A percentile compares a stretch with the other conserved stretches of the same genome.
Evolutionary conservation across 805 yeast genomes (phyloP).

Genomic region (Zygoascus biomembranicola): DNA sequence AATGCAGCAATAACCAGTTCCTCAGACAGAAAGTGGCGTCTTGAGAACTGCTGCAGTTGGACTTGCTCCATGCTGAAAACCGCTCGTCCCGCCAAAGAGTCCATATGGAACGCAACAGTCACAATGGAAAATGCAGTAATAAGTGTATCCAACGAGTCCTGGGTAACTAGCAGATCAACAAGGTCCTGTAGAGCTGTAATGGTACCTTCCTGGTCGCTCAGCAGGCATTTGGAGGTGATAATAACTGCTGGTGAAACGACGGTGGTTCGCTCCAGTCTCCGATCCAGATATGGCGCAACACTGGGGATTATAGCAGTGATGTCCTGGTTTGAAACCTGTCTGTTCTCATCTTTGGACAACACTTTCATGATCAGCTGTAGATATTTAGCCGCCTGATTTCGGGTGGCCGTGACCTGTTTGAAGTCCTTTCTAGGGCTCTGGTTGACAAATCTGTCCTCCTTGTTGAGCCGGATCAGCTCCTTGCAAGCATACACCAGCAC

Average conservation of each 20-base stretch:
- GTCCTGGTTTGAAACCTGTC: neutral
- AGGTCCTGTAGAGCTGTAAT: constrained; percentile 3
- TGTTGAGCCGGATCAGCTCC: neutral
- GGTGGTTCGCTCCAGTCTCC: neutral
- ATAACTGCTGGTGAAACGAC: constrained; percentile 4
- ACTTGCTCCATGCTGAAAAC: constrained; percentile 19
- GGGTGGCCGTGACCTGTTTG: neutral
- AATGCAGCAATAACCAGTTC: constrained; percentile 21
- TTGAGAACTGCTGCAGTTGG: constrained; percentile 12
- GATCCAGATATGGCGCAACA: constrained; percentile 5
- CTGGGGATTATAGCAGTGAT: neutral
- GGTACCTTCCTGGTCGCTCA: constrained; percentile 3
- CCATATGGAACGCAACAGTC: constrained; percentile 21
- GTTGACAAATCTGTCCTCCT: neutral
- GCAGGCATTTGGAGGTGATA: constrained; percentile 8
- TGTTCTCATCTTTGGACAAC: neutral
- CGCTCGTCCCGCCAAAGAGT: constrained; percentile 19
- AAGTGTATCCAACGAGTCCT: constrained; percentile 11
- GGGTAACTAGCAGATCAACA: constrained; percentile 10
- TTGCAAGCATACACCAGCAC: neutral
- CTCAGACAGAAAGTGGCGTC: constrained; percentile 12
- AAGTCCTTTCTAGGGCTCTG: neutral
- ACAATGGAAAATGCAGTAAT: constrained; percentile 22
- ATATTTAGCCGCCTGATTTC: neutral
- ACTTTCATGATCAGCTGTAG: neutral